A percentile compares a stretch with the other conserved stretches of the same genome.
These are phyloP conservation scores for Candida germanica DNA, from an alignment of 805 yeast genomes.

Conservation along the genomic window DNA sequence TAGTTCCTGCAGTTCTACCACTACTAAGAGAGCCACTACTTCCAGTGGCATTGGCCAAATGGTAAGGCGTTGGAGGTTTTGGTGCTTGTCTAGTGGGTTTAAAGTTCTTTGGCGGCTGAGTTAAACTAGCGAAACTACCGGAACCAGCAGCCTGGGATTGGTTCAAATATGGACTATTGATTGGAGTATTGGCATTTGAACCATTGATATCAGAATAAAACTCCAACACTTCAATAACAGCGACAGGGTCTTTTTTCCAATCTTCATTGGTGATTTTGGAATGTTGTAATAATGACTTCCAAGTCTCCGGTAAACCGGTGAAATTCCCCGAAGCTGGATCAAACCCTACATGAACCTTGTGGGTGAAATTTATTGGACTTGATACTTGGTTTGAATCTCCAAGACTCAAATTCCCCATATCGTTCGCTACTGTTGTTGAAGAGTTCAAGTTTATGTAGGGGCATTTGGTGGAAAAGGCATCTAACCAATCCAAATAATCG, in stretches of 20 bases:
- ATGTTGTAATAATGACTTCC: constrained; percentile 54
- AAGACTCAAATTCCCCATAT: constrained; percentile 2
- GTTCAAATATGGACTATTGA: constrained; percentile 10
- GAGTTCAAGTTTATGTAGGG: constrained; percentile 45
- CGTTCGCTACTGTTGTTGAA: background rate
- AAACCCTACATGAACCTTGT: constrained; percentile 85
- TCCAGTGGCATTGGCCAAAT: constrained; percentile 18
- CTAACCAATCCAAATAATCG: constrained; percentile 88
- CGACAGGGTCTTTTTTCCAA: constrained; percentile 61
- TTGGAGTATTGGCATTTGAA: constrained; percentile 10
- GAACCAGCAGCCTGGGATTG: constrained; percentile 1
- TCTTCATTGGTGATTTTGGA: constrained; percentile 61
- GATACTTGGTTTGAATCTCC: constrained; percentile 53
- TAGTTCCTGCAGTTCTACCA: background rate
- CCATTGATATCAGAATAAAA: constrained; percentile 42
- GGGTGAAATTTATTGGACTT: constrained; percentile 91
- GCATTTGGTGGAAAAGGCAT: constrained; percentile 75
- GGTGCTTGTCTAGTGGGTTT: constrained; percentile 42
- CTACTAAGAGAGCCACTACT: background rate
- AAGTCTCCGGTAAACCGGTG: constrained; percentile 55
- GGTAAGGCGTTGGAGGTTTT: constrained; percentile 43
- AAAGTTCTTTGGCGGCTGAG: constrained; percentile 18
- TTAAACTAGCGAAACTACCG: constrained; percentile 10
- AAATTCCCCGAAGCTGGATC: constrained; percentile 70
- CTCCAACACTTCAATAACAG: constrained; percentile 59